phyloP scores from a whole-genome alignment of 1,139 yeast species.

The Pichia terricola region DNA sequence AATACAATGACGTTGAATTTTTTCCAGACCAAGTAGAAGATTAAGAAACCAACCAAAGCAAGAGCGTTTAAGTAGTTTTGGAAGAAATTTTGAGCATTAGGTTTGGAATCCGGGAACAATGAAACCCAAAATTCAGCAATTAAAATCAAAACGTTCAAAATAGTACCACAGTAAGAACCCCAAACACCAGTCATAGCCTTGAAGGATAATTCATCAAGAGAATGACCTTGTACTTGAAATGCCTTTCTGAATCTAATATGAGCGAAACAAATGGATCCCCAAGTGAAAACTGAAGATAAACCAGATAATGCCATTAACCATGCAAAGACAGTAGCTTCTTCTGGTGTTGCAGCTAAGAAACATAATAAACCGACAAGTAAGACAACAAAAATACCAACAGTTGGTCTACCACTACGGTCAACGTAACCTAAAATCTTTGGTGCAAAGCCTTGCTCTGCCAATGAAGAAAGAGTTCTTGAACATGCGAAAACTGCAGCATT shows the following conservation, averaged over 20 bases:
- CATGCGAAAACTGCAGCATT: conserved; percentile 67
- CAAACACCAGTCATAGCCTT: conserved; percentile 52
- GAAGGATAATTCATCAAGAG: conserved; percentile 54
- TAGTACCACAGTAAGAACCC: conserved; percentile 59
- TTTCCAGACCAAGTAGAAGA: conserved; percentile 19
- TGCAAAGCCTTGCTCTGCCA: conserved; percentile 73
- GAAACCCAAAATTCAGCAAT: conserved; percentile 53
- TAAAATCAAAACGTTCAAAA: conserved; percentile 49
- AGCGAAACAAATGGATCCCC: conserved; percentile 65
- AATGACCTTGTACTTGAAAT: conserved; percentile 50
- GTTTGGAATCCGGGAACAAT: conserved; percentile 27
- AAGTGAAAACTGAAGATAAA: conserved; percentile 67
- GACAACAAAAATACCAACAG: conserved; percentile 48
- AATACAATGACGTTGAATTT: conserved; percentile 30
- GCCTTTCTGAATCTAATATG: conserved; percentile 73
- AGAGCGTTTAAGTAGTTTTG: conserved; percentile 42
- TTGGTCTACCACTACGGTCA: conserved; percentile 63
- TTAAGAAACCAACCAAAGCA: conserved; percentile 31
- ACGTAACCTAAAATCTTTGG: conserved; percentile 62
- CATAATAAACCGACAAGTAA: conserved; percentile 55
- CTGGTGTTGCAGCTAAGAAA: conserved; percentile 56
- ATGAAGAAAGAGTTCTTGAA: conserved; percentile 68
- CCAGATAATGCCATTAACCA: conserved; percentile 81
- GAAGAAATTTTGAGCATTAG: conserved; percentile 35
- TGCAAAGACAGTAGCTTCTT: conserved; percentile 53